Evolutionary conservation across 805 yeast genomes (phyloP), one percentile per base, ranked within the genome.

Genomic region (Yamadazyma phyllophila): DNA sequence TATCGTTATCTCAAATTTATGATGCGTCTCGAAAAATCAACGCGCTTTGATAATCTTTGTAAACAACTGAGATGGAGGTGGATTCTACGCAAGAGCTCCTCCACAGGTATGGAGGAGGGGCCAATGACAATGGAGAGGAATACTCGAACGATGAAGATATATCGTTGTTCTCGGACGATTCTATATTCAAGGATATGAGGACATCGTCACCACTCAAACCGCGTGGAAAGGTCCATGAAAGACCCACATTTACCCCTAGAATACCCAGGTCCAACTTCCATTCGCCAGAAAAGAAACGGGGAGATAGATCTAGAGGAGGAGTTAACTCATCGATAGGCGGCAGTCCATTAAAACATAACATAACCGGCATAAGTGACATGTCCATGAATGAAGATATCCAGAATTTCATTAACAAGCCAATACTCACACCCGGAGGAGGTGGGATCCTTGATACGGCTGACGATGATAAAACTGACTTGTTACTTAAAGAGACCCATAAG

Each of bases 401-500:
- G 13, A 39, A 44, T 27, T 35, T 40, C 31, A 36, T 35, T 5
- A 35, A 39, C 20, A 26, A 34, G 24, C 24, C 41, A 7, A 20
- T 36, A 13, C 38, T 24, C n/a, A 39, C 14, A 29, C 24, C 15
- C 20, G 16, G 27, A 16, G 31, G 8, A 12, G 24, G 24, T 4
- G 7, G 16, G 17, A 10, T 5, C 10, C 29, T 20, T 20, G 24
- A 20, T 20, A 20, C 24, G 3, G 6, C 24, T 36, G 34, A 26
- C 3, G 32, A 16, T 2, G 46, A 44, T 6, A 36, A 40, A 27
- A 36, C 54, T 2, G 65, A 62, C 30, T 46, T 61, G 12, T 36
- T 62, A 11, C 55, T 65, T 7, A 52, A 48, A 32, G 63, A 66
- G 46, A 63, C 71, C 6, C 69, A 66, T 45, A 56, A 57, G 31